Conservation (phyloP, 1,284 basidiomycete genomes). For the Cryptococcus sp. region DNA sequence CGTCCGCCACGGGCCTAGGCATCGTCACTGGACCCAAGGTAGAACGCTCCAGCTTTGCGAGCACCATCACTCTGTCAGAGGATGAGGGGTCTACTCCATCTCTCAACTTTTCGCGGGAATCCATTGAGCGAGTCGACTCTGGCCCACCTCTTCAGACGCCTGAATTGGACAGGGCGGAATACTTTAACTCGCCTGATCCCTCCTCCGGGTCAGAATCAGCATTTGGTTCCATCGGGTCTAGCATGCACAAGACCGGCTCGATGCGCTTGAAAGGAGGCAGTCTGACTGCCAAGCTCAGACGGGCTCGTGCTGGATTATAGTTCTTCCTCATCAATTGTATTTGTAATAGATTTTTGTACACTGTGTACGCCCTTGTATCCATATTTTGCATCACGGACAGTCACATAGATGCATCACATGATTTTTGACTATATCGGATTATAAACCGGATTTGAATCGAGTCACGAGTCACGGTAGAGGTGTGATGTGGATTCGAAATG, state of each 20-base stretch:
- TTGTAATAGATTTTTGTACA: no score
- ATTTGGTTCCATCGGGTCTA: neutral
- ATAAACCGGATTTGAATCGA: no score
- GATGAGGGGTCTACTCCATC: slow-evolving; percentile 11
- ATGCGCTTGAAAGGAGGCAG: slow-evolving; percentile 7
- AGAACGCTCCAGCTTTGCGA: slow-evolving; percentile 12
- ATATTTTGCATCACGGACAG: no score
- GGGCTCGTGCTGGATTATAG: slow-evolving; percentile 2
- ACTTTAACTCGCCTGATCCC: no score
- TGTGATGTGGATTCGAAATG: no score
- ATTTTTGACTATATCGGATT: no score
- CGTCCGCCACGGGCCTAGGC: slow-evolving; percentile 15
- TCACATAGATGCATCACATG: no score
- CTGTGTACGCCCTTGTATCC: no score
- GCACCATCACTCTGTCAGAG: slow-evolving; percentile 5
- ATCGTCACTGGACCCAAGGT: slow-evolving; percentile 8
- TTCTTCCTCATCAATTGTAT: no score
- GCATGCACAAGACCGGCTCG: slow-evolving; percentile 1
- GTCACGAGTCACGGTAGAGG: no score
- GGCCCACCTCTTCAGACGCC: slow-evolving; percentile 7
- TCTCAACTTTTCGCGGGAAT: slow-evolving; percentile 16
- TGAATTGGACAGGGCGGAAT: slow-evolving; percentile 2
- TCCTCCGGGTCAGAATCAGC: slow-evolving; percentile 1
- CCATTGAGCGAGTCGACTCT: slow-evolving; percentile 11
- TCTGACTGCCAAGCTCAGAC: slow-evolving; percentile 9